phyloP scores from a whole-genome alignment of 106 monocot genomes.

The Agapanthus africanus region DNA sequence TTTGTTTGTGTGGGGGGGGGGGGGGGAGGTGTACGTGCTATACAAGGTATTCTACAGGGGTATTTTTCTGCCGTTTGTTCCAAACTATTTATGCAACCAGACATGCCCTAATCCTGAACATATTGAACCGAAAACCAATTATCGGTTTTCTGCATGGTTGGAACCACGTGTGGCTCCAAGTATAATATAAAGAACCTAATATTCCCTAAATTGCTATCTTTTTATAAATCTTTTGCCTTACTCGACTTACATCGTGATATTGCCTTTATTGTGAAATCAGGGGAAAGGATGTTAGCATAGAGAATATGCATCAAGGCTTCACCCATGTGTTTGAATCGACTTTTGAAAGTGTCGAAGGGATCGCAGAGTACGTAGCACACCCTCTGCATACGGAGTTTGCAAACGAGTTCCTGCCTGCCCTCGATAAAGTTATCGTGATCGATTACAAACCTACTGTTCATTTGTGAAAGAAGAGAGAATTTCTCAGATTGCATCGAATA shows the following conservation, averaged over 20 bases:
- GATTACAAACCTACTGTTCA: slow-evolving; percentile 45
- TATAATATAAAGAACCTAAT: too few species aligned
- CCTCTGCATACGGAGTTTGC: slow-evolving; percentile 74
- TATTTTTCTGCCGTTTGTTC: too few species aligned
- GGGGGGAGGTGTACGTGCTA: too few species aligned
- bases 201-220: too few species aligned
- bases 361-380: slow-evolving; percentile 60
- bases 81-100: too few species aligned
- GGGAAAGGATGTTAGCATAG: slow-evolving; percentile 69
- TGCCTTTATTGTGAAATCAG: slow-evolving; percentile 19
- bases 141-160: too few species aligned
- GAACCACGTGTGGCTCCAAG: too few species aligned
- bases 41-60: too few species aligned
- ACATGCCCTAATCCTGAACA: too few species aligned
- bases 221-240: too few species aligned
- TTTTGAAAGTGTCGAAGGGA: slow-evolving; percentile 52
- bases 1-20: too few species aligned
- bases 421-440: slow-evolving; percentile 61
- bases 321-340: slow-evolving; percentile 81
- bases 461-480: background rate
- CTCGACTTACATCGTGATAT: background rate
- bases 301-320: slow-evolving; percentile 72
- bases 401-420: slow-evolving; percentile 26
- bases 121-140: too few species aligned
- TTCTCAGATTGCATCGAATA: background rate